Evolutionary conservation across 2,329 filamentous ascomycete species (phyloP).

Genomic region (Ceratocystis lukuohia): DNA sequence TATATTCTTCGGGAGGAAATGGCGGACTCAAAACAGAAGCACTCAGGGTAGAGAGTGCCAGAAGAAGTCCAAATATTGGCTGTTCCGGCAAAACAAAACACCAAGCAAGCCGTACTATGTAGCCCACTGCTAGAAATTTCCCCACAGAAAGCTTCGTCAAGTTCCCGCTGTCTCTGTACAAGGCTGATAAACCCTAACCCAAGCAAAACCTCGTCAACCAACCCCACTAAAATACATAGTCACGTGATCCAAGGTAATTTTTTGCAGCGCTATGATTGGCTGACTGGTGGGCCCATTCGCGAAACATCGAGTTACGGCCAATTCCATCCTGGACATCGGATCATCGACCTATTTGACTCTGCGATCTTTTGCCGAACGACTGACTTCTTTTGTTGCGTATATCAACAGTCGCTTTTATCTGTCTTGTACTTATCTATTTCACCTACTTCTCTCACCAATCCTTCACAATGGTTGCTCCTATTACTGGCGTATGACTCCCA

Average conservation of each 20-base stretch:
- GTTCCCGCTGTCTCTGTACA: not conserved
- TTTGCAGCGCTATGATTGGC: slow-evolving; percentile 15
- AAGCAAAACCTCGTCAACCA: not conserved
- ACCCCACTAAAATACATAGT: slow-evolving; percentile 2
- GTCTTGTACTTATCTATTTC: slow-evolving; percentile 3
- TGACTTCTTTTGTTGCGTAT: not conserved
- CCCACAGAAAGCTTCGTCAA: slow-evolving; percentile 6
- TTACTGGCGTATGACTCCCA: slow-evolving; percentile 42
- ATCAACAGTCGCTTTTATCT: not conserved
- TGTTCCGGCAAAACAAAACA: not conserved
- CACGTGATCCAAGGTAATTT: slow-evolving; percentile 9
- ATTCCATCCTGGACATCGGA: slow-evolving; percentile 14
- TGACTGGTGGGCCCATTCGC: not conserved
- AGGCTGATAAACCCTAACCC: slow-evolving; percentile 1
- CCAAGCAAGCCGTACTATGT: not conserved
- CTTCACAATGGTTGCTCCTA: slow-evolving; percentile 28
- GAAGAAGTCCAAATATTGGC: not conserved
- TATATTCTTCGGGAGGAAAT: not conserved
- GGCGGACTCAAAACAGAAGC: not conserved
- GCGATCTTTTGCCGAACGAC: slow-evolving; percentile 7
- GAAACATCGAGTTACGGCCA: not conserved
- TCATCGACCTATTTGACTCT: slow-evolving; percentile 5
- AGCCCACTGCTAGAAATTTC: not conserved
- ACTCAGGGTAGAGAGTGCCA: no score
- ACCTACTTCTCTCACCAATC: not conserved